Conservation (phyloP, 441 rosid genomes). For the Erodium texanum region DNA sequence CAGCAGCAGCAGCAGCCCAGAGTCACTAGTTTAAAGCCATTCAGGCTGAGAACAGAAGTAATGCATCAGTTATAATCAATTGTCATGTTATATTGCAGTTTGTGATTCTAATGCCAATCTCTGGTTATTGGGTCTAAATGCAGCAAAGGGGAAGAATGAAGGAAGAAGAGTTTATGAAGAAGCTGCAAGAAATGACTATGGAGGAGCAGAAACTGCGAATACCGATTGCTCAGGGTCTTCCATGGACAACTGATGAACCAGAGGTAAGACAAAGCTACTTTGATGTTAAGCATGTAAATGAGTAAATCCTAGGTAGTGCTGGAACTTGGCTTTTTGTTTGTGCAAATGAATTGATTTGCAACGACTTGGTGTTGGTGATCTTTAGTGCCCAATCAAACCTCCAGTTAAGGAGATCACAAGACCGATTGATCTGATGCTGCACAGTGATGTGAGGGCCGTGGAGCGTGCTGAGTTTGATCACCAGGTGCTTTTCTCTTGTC, state of each 20-base stretch:
- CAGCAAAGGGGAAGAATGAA: constrained; percentile 84
- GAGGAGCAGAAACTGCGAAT: constrained; percentile 69
- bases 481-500: constrained; percentile 39
- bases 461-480: constrained; percentile 90
- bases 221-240: constrained; percentile 91
- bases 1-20: constrained; percentile 34
- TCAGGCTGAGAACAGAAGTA: constrained; percentile 87
- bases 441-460: constrained; percentile 62
- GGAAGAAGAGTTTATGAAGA: constrained; percentile 77
- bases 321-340: background rate
- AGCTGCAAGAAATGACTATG: constrained; percentile 49
- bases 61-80: background rate
- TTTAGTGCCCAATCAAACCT: constrained; percentile 65
- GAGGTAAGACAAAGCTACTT: constrained; percentile 41
- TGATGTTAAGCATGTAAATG: too few relatives aligned
- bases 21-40: constrained; percentile 63
- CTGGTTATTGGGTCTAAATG: constrained; percentile 16
- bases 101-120: constrained; percentile 4
- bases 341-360: too few relatives aligned
- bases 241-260: constrained; percentile 94
- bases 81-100: background rate
- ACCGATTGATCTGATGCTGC: constrained; percentile 68
- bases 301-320: background rate
- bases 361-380: constrained; percentile 18
- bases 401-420: constrained; percentile 58